phyloP scores from a whole-genome alignment of 345 rosid species.

The Raphanus raphanistrum region DNA sequence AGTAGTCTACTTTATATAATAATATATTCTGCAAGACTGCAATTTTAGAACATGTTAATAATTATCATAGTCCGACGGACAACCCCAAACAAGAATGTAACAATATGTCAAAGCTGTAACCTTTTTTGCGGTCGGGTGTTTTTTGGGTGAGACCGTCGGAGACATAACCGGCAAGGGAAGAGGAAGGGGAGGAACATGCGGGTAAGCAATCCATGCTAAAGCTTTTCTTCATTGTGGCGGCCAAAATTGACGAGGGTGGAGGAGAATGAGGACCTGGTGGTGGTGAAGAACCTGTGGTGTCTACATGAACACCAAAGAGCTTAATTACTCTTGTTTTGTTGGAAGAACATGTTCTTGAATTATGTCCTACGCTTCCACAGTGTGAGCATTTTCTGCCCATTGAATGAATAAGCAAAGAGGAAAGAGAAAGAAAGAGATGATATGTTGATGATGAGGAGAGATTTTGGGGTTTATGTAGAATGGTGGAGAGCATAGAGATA shows the following conservation, averaged over 20 bases:
- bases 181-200: constrained; percentile 37
- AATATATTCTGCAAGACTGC: neutral
- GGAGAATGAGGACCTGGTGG: constrained; percentile 18
- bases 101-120: constrained; percentile 15
- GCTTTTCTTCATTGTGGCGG: constrained; percentile 34
- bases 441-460: constrained; percentile 21
- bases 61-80: neutral
- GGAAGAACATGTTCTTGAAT: constrained; percentile 42
- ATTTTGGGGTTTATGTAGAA: constrained; percentile 35
- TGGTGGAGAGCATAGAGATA: constrained; percentile 33
- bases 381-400: constrained; percentile 44
- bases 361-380: constrained; percentile 42
- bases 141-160: constrained; percentile 36
- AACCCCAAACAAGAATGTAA: neutral
- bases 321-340: constrained; percentile 27
- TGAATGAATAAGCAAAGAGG: neutral
- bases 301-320: constrained; percentile 43
- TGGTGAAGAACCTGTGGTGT: constrained; percentile 29
- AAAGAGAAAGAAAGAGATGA: constrained; percentile 4
- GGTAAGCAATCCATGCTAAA: constrained; percentile 40
- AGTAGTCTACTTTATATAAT: too few species aligned
- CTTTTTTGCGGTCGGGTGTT: constrained; percentile 38
- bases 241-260: constrained; percentile 15
- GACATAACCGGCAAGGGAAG: constrained; percentile 35
- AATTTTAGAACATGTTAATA: neutral